Conservation (phyloP, 2,329 filamentous ascomycete genomes). For the Nigrospora oryzae region DNA sequence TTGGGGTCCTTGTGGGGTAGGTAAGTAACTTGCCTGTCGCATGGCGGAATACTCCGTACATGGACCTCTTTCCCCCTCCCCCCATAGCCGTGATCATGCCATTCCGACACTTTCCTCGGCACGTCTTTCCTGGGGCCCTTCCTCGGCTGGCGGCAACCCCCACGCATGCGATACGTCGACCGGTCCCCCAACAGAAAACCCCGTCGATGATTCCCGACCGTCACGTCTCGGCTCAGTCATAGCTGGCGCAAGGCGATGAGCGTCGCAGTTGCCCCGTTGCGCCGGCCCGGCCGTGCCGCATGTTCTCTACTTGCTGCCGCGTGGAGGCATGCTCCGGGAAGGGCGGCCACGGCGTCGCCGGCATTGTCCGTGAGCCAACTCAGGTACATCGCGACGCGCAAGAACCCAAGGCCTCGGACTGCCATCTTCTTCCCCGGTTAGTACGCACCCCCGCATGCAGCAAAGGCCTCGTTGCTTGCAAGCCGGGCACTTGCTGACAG, state of each 20-base stretch:
- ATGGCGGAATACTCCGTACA: too few relatives aligned
- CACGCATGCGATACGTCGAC: too few relatives aligned
- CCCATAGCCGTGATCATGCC: too few relatives aligned
- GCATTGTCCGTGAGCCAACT: neutral
- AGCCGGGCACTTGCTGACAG: constrained; percentile 1
- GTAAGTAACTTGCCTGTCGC: too few relatives aligned
- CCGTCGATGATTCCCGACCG: constrained; percentile 9
- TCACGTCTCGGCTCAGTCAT: constrained; percentile 12
- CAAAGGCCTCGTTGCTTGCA: neutral
- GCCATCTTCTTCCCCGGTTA: constrained; percentile 54
- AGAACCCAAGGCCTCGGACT: constrained; percentile 32
- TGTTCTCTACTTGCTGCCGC: constrained; percentile 2
- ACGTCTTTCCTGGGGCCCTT: too few relatives aligned
- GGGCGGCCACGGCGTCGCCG: neutral
- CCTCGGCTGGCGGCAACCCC: too few relatives aligned
- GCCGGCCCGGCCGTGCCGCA: constrained; percentile 11
- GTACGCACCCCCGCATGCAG: neutral
- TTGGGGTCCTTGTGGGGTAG: too few relatives aligned
- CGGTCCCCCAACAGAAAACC: too few relatives aligned
- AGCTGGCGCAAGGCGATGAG: constrained; percentile 20
- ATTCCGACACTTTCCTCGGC: too few relatives aligned
- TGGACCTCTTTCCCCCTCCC: too few relatives aligned
- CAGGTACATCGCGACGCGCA: neutral
- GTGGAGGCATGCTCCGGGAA: neutral
- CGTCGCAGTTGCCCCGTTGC: constrained; percentile 13